Base-by-base conservation (phyloP, 1,284 basidiomycete genomes). In the Fereydounia khargensis region DNA sequence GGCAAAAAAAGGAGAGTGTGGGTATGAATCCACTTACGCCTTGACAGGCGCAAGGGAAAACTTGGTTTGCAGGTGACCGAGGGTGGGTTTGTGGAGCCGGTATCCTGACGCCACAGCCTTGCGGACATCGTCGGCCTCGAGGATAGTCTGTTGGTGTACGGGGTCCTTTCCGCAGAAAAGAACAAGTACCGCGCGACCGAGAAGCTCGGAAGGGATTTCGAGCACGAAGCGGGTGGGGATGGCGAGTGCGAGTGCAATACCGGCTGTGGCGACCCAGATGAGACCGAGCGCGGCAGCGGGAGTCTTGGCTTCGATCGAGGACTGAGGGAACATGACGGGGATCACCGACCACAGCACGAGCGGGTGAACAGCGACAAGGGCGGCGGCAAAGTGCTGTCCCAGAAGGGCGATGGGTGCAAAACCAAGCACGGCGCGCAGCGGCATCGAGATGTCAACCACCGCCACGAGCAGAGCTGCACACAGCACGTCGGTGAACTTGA, bases 11-110 rank as follows among this genome's bases (percentile, higher is more conserved):
- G 9, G 9, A 36, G 35, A 21, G 20, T 36, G 16, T 17, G 19
- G 19, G 13, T 6, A 19, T 17, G 35, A 17, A 19, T 17, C 10
- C 56, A 50, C 53, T 0, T 50, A 51, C 9, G 54, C 38, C 44
- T 59, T 59, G 14, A n/a, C n/a, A n/a, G n/a, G n/a, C n/a, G 50
- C 54, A 32, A 59, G 35, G 3, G 50, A 50, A 27, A 61, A 35
- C 45, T 61, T 61, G 17, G 57, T 52, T 52, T 51, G 55, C 2
- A 52, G 57, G 37, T 61, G 55, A n/a, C 57, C 57, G 14, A 61
- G 32, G 31, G 48, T 55, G 1, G 57, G 57, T 14, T 55, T n/a
- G 0, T 51, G 57, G 31, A 55, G 21, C 22, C 55, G 25, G 22
- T 55, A 55, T 1, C 52, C 52, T n/a, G 44, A 44, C 16, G 39